A percentile compares a stretch with the other conserved stretches of the same genome.
These are phyloP conservation scores for Sesbania bispinosa DNA, from an alignment of 306 rosid genomes.

Conservation along the genomic window DNA sequence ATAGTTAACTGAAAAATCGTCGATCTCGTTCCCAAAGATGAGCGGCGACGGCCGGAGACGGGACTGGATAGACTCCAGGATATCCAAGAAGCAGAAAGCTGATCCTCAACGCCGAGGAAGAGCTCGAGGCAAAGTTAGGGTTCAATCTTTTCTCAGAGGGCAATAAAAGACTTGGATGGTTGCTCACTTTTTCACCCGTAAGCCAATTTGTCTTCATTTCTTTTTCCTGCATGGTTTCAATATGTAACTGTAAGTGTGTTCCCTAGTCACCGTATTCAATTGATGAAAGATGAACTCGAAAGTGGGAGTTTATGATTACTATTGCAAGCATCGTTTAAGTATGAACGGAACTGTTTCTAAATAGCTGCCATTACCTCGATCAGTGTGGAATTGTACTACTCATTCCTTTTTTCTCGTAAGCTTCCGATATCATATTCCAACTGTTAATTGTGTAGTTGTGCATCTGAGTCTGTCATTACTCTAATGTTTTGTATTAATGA, in stretches of 20 bases:
- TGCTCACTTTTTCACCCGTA: constrained; percentile 75
- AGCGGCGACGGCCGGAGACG: constrained; percentile 52
- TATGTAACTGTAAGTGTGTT: neutral
- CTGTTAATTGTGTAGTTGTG: neutral
- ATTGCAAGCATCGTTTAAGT: neutral
- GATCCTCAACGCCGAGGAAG: constrained; percentile 76
- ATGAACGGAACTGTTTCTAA: neutral
- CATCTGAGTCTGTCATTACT: neutral
- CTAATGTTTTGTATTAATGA: neutral
- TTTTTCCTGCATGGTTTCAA: neutral
- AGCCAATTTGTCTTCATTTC: constrained; percentile 25
- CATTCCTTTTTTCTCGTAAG: neutral
- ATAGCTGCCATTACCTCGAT: neutral
- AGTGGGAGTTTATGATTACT: neutral
- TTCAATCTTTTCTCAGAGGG: constrained; percentile 84
- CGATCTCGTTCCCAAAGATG: constrained; percentile 33
- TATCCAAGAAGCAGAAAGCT: constrained; percentile 67
- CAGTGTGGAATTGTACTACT: neutral
- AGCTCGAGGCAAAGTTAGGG: constrained; percentile 79
- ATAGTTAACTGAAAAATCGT: neutral
- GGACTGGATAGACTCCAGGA: constrained; percentile 40
- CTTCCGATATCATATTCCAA: neutral
- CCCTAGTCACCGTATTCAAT: neutral
- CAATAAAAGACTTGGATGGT: constrained; percentile 88
- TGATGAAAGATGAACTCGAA: neutral